These are phyloP conservation scores for Mucor irregularis DNA, from an alignment of 371 early-diverging fungal genomes.

Conservation along the genomic window DNA sequence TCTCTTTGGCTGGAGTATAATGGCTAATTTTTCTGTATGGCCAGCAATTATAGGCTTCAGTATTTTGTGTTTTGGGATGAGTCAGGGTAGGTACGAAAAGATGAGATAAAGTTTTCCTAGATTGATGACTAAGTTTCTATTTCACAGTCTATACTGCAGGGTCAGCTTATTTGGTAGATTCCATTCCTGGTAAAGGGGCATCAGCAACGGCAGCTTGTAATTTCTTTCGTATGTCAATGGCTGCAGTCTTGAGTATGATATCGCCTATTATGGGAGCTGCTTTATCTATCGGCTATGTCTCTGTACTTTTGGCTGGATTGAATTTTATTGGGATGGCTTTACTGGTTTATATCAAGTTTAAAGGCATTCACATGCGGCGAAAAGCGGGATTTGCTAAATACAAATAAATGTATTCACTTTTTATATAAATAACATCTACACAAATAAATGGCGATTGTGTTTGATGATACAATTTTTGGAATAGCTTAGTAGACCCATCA, in stretches of 20 bases:
- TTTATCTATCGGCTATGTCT: slow-evolving; percentile 34
- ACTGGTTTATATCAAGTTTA: slow-evolving; percentile 31
- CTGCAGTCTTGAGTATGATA: slow-evolving; percentile 43
- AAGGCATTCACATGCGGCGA: slow-evolving; percentile 33
- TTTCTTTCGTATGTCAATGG: slow-evolving; percentile 50
- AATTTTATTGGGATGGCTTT: slow-evolving; percentile 32
- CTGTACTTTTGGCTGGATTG: slow-evolving; percentile 31
- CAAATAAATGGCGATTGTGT: too few species aligned
- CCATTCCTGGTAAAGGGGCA: slow-evolving; percentile 53
- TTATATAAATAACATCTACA: too few species aligned
- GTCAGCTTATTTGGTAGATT: slow-evolving; percentile 53
- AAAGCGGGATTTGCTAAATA: slow-evolving; percentile 21
- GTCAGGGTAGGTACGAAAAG: slow-evolving; percentile 35
- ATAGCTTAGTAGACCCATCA: too few species aligned
- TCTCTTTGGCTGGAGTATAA: slow-evolving; percentile 57
- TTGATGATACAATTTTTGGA: too few species aligned
- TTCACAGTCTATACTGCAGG: slow-evolving; percentile 40
- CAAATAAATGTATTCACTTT: too few species aligned
- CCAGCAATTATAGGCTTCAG: slow-evolving; percentile 54
- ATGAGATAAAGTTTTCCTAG: not conserved
- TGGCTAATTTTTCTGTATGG: slow-evolving; percentile 39
- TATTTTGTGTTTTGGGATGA: slow-evolving; percentile 61
- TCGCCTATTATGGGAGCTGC: slow-evolving; percentile 20
- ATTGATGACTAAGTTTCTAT: not conserved
- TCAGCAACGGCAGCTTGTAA: slow-evolving; percentile 56